Percentiles rank a stretch among this genome's conserved stretches.
These are phyloP conservation scores for Sporothrix brasiliensis DNA, from an alignment of 2,329 filamentous ascomycete genomes.

Conservation along the genomic window DNA sequence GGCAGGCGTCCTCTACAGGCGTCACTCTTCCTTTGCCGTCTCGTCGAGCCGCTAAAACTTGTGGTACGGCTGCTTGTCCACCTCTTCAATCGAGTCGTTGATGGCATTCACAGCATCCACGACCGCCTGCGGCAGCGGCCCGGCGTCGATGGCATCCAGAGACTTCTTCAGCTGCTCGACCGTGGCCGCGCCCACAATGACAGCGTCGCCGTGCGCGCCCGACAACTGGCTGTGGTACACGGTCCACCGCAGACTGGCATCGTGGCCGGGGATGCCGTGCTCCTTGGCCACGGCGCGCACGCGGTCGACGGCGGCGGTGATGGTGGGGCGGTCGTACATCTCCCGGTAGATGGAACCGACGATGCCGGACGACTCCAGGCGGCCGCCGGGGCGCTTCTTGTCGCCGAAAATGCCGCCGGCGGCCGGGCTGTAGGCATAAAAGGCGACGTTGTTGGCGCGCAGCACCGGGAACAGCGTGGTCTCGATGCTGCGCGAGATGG, in stretches of 20 bases:
- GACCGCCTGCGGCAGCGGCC: conserved; percentile 46
- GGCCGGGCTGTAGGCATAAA: conserved; percentile 44
- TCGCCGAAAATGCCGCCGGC: conserved; percentile 35
- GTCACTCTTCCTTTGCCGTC: background rate
- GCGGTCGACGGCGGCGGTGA: conserved; percentile 40
- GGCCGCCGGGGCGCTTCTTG: conserved; percentile 30
- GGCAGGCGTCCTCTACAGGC: background rate
- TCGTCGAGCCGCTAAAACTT: background rate
- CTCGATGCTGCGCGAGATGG: conserved; percentile 45
- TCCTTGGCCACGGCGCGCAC: conserved; percentile 40
- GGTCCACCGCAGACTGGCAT: conserved; percentile 48
- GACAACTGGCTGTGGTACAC: conserved; percentile 45
- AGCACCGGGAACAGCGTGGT: conserved; percentile 44
- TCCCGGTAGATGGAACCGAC: conserved; percentile 39
- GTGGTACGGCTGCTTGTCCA: conserved; percentile 24
- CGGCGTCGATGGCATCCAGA: conserved; percentile 45
- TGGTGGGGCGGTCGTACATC: conserved; percentile 40
- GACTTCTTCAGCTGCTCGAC: conserved; percentile 43
- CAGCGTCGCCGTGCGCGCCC: conserved; percentile 42
- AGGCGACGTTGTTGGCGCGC: conserved; percentile 43
- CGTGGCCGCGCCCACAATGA: conserved; percentile 45
- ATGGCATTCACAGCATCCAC: conserved; percentile 34
- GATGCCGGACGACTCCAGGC: conserved; percentile 19
- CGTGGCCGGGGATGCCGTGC: conserved; percentile 46
- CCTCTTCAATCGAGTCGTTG: background rate